A percentile compares a stretch with the other conserved stretches of the same genome.
These are phyloP conservation scores for Guadua angustifolia DNA, from an alignment of 176 grass and related monocot species.

Conservation along the genomic window DNA sequence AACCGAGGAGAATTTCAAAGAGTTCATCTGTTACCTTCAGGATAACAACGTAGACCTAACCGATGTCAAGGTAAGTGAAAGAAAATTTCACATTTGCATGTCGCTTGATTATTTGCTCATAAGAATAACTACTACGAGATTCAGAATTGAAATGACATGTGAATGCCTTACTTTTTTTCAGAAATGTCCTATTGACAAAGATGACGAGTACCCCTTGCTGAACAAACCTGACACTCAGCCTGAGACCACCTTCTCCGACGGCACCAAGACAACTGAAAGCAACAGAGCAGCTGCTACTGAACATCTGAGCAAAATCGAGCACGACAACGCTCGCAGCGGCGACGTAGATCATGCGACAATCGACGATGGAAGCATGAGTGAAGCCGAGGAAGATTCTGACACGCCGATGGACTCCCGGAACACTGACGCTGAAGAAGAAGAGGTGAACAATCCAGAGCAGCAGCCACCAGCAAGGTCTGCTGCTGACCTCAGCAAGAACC, in stretches of 20 bases:
- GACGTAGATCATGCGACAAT: not conserved
- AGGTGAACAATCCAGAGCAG: not conserved
- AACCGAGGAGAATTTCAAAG: conserved; percentile 83
- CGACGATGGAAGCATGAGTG: conserved; percentile 47
- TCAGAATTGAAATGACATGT: conserved; percentile 12
- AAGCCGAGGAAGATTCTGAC: conserved; percentile 39
- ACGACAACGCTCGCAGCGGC: not conserved
- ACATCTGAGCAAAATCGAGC: conserved; percentile 29
- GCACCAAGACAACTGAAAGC: not conserved
- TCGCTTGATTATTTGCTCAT: not conserved
- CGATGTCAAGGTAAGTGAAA: conserved; percentile 62
- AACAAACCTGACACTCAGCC: conserved; percentile 21
- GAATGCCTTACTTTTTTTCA: conserved; percentile 32
- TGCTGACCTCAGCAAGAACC: conserved; percentile 29
- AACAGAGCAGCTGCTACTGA: not conserved
- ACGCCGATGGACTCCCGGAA: conserved; percentile 1
- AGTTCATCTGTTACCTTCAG: conserved; percentile 66
- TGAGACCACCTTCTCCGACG: not conserved
- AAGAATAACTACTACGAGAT: not conserved
- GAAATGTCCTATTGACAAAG: conserved; percentile 58
- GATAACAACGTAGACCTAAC: conserved; percentile 63
- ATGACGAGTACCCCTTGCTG: conserved; percentile 64
- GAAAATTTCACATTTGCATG: not conserved
- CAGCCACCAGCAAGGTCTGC: not conserved
- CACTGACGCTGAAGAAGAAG: conserved; percentile 14